Base-by-base conservation (phyloP, 106 monocot genomes). In the Narthecium ossifragum region DNA sequence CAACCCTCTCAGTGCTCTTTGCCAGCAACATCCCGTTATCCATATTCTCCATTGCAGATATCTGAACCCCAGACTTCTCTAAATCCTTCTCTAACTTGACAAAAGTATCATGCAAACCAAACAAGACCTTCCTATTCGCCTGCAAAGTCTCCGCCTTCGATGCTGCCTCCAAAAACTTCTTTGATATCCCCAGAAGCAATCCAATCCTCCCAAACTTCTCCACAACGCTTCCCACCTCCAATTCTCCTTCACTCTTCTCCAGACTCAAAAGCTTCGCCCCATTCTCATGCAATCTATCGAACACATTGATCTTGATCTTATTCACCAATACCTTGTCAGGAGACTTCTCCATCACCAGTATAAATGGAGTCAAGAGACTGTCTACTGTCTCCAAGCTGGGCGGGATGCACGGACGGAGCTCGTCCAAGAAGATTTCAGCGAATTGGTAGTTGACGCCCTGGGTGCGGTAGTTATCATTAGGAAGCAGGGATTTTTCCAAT, bases 401-500 rank as follows among this genome's bases (percentile, higher is more conserved):
- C 0, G 90, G 90, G 6, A 90, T 71, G 46, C 84, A 84, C 26
- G 57, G 70, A 24, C 2, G 28, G 3, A 90, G 62, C 86, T 98
- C 96, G 53, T 98, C 96, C n/a, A 90, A 63, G 38, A 84, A 98
- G 18, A 81, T 71, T 62, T 90, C 90, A 21, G 84, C 69, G 13
- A 90, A 58, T 40, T 90, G 90, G 70, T 84, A 98, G 36, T 78
- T 81, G 27, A 98, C 76, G 36, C 96, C 90, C 39, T 69, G 51
- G 0, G 81, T 63, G 23, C 57, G 55, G 45, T 64, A 70, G 36
- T 80, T 84, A 64, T 86, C 96, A 2, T 13, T 46, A 0, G 75
- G 49, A 62, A 86, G 76, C 9, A 98, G 72, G 4, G 80, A 79
- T 49, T 71, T 78, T 47, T 84, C 73, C 4, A 41, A 75, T 4